Evolutionary conservation across 371 early-diverging fungal species (phyloP).

Genomic region (Mortierella sp.): DNA sequence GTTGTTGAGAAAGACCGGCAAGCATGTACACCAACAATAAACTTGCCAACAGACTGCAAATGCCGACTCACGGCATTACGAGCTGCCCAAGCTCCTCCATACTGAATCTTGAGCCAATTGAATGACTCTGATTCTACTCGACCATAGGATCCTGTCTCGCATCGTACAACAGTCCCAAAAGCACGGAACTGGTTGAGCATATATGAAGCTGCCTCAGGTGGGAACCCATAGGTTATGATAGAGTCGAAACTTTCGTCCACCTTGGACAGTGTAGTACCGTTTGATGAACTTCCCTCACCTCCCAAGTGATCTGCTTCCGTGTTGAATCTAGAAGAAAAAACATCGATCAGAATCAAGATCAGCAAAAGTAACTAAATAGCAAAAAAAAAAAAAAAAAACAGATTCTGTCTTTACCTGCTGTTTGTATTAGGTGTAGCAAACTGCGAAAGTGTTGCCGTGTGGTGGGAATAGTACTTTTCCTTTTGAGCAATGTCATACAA

Average conservation of each 20-base stretch:
- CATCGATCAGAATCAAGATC: neutral
- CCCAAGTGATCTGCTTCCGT: neutral
- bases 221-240: conserved; percentile 50
- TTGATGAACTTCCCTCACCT: neutral
- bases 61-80: conserved; percentile 32
- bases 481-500: conserved; percentile 44
- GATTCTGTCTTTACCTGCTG: conserved; percentile 15
- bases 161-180: conserved; percentile 35
- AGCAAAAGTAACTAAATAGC: neutral
- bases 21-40: conserved; percentile 41
- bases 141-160: conserved; percentile 42
- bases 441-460: conserved; percentile 13
- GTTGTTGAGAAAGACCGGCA: conserved; percentile 27
- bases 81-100: conserved; percentile 29
- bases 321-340: conserved; percentile 6
- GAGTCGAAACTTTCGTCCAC: conserved; percentile 19
- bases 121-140: conserved; percentile 27
- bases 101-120: conserved; percentile 52
- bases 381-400: neutral
- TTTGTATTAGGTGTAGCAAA: conserved; percentile 12
- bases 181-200: conserved; percentile 46
- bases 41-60: conserved; percentile 38
- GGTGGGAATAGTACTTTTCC: conserved; percentile 34
- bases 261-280: neutral
- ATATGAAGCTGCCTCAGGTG: conserved; percentile 40